Evolutionary conservation across 805 yeast species (phyloP).

Genomic region (Metschnikowia koreensis): DNA sequence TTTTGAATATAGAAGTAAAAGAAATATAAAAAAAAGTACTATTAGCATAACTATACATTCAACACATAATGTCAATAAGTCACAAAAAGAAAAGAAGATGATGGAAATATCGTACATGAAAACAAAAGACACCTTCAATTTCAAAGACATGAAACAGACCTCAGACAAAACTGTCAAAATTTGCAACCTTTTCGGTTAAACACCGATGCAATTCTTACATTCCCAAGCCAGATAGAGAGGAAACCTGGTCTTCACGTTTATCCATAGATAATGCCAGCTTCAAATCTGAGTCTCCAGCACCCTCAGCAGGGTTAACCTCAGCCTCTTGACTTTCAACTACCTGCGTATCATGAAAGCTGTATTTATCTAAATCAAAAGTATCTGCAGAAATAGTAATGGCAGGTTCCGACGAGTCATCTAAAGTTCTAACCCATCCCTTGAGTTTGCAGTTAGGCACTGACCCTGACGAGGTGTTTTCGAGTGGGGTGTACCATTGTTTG

Average conservation of each 20-base stretch:
- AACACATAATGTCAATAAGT: not conserved
- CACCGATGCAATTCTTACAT: constrained; percentile 8
- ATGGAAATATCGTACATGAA: not conserved
- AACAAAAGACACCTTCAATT: not conserved
- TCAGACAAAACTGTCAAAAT: not conserved
- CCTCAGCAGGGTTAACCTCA: constrained; percentile 24
- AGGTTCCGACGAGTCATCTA: constrained; percentile 1
- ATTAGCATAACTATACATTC: not conserved
- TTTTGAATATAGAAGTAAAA: not conserved
- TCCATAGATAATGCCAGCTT: constrained; percentile 24
- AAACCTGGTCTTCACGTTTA: constrained; percentile 26
- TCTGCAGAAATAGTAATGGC: constrained; percentile 28
- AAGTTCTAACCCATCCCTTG: constrained; percentile 41
- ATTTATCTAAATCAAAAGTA: constrained; percentile 41
- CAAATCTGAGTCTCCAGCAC: constrained; percentile 19
- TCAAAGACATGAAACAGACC: not conserved
- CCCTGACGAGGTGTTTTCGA: constrained; percentile 11
- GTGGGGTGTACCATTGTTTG: constrained; percentile 39
- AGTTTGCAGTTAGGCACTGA: constrained; percentile 19
- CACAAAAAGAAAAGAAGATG: not conserved
- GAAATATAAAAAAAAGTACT: too few relatives aligned
- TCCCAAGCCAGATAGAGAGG: constrained; percentile 22
- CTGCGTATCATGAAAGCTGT: constrained; percentile 39
- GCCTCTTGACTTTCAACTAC: constrained; percentile 38
- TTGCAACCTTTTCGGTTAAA: not conserved